Conservation (phyloP, 768 basidiomycete species). For the Leccinum pellstonianum region DNA sequence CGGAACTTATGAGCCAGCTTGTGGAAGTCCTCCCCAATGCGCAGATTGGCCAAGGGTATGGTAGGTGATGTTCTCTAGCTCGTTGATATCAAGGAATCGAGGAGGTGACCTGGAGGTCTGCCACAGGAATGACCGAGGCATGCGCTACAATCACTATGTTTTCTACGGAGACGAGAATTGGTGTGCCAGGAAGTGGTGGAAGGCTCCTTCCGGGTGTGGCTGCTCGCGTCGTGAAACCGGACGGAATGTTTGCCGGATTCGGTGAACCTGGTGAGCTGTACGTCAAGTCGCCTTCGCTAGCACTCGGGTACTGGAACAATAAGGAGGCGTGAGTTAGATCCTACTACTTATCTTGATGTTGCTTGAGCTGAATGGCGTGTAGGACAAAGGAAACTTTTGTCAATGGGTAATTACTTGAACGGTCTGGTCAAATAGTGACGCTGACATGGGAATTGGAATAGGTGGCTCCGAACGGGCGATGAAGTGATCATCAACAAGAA, state of each 20-base stretch:
- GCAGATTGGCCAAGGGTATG: constrained; percentile 64
- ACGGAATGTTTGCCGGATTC: constrained; percentile 53
- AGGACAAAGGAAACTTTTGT: constrained; percentile 70
- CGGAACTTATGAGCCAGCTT: constrained; percentile 48
- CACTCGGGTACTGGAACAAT: constrained; percentile 51
- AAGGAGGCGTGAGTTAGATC: constrained; percentile 53
- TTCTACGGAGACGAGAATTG: constrained; percentile 45
- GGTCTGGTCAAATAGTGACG: constrained; percentile 18
- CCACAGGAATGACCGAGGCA: constrained; percentile 65
- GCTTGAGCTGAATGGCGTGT: constrained; percentile 19
- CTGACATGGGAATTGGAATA: constrained; percentile 46
- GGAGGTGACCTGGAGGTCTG: background rate
- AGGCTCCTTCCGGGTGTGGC: constrained; percentile 50
- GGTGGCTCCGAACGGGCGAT: constrained; percentile 72
- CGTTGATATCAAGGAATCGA: constrained; percentile 15
- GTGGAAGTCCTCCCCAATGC: constrained; percentile 53
- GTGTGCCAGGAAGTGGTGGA: constrained; percentile 53
- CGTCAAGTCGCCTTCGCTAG: constrained; percentile 41
- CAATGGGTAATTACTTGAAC: constrained; percentile 48
- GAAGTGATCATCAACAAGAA: constrained; percentile 54
- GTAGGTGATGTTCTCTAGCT: constrained; percentile 27
- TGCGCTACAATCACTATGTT: constrained; percentile 52
- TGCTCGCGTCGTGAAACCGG: constrained; percentile 54
- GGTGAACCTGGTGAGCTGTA: constrained; percentile 62
- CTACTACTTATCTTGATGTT: constrained; percentile 18